Evolutionary conservation across 768 basidiomycete genomes (phyloP).

Genomic region (Boletus sp.): DNA sequence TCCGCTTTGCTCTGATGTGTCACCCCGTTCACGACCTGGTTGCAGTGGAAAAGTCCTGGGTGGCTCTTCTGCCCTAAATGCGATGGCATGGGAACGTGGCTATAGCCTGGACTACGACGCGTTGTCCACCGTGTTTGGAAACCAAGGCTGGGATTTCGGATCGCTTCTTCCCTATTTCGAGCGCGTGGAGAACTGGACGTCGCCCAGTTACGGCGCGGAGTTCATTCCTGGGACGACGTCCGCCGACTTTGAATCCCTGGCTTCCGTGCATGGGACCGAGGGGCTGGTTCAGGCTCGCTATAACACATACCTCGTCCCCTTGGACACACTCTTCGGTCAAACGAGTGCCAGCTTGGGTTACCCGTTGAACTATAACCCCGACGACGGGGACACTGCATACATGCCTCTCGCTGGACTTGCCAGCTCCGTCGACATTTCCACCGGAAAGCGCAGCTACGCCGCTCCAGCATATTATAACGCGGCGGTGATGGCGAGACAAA

Average conservation of each 20-base stretch:
- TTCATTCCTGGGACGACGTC: neutral
- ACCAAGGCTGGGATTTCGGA: neutral
- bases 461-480: neutral
- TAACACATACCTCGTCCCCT: neutral
- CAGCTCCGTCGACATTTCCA: neutral
- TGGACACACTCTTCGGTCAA: neutral
- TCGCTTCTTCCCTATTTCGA: neutral
- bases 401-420: neutral
- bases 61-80: neutral
- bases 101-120: neutral
- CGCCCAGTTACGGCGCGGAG: neutral
- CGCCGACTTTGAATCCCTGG: neutral
- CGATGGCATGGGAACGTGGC: neutral
- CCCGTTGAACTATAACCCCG: neutral
- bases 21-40: neutral
- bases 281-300: neutral
- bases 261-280: neutral
- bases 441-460: neutral
- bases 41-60: conserved; percentile 1
- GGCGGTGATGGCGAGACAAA: neutral
- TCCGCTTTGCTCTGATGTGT: neutral
- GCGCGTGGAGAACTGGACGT: neutral
- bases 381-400: neutral
- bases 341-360: neutral
- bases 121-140: neutral